Base-by-base conservation (phyloP, 176 grass and related monocot genomes). In the Alloteropsis semialata region DNA sequence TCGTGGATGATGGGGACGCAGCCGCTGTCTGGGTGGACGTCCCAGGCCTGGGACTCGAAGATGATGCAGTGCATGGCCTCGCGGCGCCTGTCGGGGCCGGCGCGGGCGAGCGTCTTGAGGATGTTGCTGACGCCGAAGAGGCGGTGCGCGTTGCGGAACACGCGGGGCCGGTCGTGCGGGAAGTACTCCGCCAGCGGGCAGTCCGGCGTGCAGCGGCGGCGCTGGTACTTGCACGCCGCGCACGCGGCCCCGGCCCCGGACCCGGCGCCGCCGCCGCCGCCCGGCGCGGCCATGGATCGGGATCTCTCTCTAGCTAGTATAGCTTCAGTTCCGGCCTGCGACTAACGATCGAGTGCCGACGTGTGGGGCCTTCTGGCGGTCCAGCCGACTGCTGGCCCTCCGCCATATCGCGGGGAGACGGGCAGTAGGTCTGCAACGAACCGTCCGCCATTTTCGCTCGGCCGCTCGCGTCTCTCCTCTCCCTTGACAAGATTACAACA, bases 51-150 rank as follows among this genome's bases (percentile, higher is more conserved):
- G 30, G 85, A 44, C 78, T 87, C 71, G 78, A 12, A 62, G 24
- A 57, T n/a, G 49, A 87, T 49, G 33, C 49, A 34, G 49, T 45
- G 38, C 79, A 87, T 87, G 30, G 85, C 79, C 21, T 82, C 70
- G 37, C 61, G 22, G 8, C 28, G 70, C 37, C 10, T 41, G 8
- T 16, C 43, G 3, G 70, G 72, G 33, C 72, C 70, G 41, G 57
- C 62, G 21, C 38, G 29, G 7, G 1, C 27, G 17, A 87, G 65
- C 49, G 63, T 69, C 85, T 82, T 82, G 39, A 69, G 71, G 46
- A 87, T 87, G 85, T 87, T 87, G 58, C 64, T 82, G 3, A 87
- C 85, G 85, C 82, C 82, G 48, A 84, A 84, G 46, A 84, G 82
- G 4, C 82, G 82, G 61, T 84, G 82, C 48, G 61, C 62, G 82